Conservation (phyloP, 352 stramenopile species). For the Elongisporangium undulatum region DNA sequence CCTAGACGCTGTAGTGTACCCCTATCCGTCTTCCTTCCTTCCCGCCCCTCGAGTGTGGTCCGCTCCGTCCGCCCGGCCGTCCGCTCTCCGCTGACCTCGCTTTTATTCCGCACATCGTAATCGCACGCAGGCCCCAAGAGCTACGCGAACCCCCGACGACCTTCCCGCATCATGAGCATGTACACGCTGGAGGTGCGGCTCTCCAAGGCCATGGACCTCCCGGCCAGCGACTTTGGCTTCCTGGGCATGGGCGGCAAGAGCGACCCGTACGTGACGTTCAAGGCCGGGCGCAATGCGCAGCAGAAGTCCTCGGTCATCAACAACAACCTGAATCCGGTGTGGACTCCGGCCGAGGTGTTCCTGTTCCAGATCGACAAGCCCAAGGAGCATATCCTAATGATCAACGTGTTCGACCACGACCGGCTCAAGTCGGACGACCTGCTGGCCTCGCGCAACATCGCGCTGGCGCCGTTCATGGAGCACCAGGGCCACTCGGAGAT, state of each 20-base stretch:
- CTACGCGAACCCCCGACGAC: background rate
- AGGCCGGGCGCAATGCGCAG: conserved; percentile 30
- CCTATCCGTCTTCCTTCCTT: background rate
- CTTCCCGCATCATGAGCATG: conserved; percentile 25
- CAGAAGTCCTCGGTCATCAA: conserved; percentile 51
- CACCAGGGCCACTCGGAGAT: conserved; percentile 33
- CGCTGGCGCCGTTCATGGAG: conserved; percentile 48
- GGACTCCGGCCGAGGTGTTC: conserved; percentile 52
- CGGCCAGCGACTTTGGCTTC: conserved; percentile 58
- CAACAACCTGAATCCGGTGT: conserved; percentile 46
- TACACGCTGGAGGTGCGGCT: conserved; percentile 59
- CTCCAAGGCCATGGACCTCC: conserved; percentile 38
- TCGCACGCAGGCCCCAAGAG: background rate
- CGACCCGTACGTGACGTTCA: conserved; percentile 69
- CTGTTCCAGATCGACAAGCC: conserved; percentile 61
- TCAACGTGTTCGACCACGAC: conserved; percentile 66
- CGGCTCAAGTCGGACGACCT: conserved; percentile 54
- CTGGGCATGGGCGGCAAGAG: conserved; percentile 71
- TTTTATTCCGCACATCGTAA: background rate
- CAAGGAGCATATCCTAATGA: conserved; percentile 47
- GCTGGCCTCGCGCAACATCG: conserved; percentile 42
- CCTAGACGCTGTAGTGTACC: background rate
- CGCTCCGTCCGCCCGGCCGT: background rate
- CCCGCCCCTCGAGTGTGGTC: background rate
- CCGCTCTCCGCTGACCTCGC: background rate